phyloP scores from a whole-genome alignment of 1,139 yeast species.

The Saccharomyces hybrid region DNA sequence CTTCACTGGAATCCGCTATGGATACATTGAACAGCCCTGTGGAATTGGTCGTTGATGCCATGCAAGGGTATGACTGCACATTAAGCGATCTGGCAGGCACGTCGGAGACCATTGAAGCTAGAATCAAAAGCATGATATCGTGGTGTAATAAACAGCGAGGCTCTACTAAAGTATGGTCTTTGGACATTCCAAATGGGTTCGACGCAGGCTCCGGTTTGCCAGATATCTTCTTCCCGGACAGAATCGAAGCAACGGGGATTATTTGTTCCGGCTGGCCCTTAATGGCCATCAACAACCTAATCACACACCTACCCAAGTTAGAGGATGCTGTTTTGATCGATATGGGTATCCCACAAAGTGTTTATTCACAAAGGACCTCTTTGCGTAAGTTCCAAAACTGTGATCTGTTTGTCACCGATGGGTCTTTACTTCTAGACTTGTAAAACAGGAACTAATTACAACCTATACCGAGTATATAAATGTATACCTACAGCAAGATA shows the following conservation, averaged over 20 bases:
- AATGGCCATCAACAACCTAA: slow-evolving; percentile 49
- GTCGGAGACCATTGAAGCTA: slow-evolving; percentile 12
- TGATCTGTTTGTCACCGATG: slow-evolving; percentile 27
- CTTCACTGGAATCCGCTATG: slow-evolving; percentile 34
- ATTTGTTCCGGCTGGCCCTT: slow-evolving; percentile 72
- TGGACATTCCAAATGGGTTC: slow-evolving; percentile 78
- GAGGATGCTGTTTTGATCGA: slow-evolving; percentile 49
- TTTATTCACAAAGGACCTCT: slow-evolving; percentile 25
- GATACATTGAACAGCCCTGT: slow-evolving; percentile 60
- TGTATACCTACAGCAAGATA: neutral
- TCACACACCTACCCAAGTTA: slow-evolving; percentile 30
- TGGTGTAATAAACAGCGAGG: slow-evolving; percentile 62
- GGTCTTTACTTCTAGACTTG: slow-evolving; percentile 11
- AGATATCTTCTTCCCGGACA: slow-evolving; percentile 20
- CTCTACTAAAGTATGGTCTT: slow-evolving; percentile 49
- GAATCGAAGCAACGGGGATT: slow-evolving; percentile 35
- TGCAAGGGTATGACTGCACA: slow-evolving; percentile 75
- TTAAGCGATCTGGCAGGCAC: slow-evolving; percentile 36
- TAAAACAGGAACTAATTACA: neutral
- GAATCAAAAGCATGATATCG: slow-evolving; percentile 35
- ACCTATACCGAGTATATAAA: neutral
- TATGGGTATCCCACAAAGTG: slow-evolving; percentile 53
- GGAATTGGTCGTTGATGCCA: slow-evolving; percentile 70
- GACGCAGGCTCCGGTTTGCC: slow-evolving; percentile 75
- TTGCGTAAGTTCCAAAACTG: slow-evolving; percentile 27